phyloP scores from a whole-genome alignment of 2,329 filamentous ascomycete genomes.

The Fusarium floridanum region DNA sequence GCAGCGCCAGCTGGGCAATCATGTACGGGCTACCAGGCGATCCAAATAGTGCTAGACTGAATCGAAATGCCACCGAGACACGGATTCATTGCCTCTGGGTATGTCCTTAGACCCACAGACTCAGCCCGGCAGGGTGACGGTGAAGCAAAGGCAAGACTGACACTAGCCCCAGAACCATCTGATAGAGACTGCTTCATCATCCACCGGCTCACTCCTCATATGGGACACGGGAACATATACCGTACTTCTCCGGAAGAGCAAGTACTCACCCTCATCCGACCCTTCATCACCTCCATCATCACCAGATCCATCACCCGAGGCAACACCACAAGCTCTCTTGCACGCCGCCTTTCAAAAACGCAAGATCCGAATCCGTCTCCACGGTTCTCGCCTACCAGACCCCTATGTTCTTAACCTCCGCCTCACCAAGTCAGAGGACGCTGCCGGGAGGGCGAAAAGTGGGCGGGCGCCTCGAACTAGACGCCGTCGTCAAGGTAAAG shows the following conservation, averaged over 20 bases:
- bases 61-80: slow-evolving; percentile 72
- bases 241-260: slow-evolving; percentile 59
- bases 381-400: slow-evolving; percentile 65
- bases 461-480: slow-evolving; percentile 13
- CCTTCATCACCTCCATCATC: slow-evolving; percentile 42
- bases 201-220: slow-evolving; percentile 70
- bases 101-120: slow-evolving; percentile 34
- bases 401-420: slow-evolving; percentile 68
- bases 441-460: slow-evolving; percentile 47
- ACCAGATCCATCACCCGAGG: slow-evolving; percentile 26
- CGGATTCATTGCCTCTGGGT: slow-evolving; percentile 72
- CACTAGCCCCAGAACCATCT: slow-evolving; percentile 65
- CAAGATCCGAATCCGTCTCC: slow-evolving; percentile 68
- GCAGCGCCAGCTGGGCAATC: slow-evolving; percentile 74
- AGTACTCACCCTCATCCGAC: slow-evolving; percentile 51
- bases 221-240: slow-evolving; percentile 74
- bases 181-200: slow-evolving; percentile 67
- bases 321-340: slow-evolving; percentile 62
- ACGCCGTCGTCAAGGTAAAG: slow-evolving; percentile 15
- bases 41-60: slow-evolving; percentile 65
- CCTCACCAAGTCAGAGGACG: slow-evolving; percentile 61
- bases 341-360: slow-evolving; percentile 64
- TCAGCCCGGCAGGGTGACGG: neutral
- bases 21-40: slow-evolving; percentile 74
- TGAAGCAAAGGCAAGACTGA: slow-evolving; percentile 2